These are phyloP conservation scores for Cladochytrium replicatum DNA, from an alignment of 192 early-diverging fungal genomes.

Conservation along the genomic window DNA sequence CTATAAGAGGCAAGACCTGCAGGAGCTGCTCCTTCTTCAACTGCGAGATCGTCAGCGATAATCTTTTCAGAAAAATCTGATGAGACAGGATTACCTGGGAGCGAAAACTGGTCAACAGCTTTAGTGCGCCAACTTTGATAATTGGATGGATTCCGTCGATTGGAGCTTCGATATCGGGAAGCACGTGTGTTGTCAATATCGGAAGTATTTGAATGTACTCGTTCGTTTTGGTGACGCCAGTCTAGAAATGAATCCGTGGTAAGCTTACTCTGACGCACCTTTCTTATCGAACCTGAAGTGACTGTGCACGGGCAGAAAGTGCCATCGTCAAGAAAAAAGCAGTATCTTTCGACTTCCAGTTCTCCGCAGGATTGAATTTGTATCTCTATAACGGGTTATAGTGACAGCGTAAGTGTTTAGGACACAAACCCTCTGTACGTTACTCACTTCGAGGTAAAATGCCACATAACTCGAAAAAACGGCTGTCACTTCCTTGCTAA, in stretches of 20 bases:
- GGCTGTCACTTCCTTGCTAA: constrained; percentile 70
- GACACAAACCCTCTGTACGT: constrained; percentile 1
- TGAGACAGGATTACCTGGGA: constrained; percentile 62
- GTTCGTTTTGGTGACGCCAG: constrained; percentile 80
- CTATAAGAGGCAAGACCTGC: constrained; percentile 66
- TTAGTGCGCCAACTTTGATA: constrained; percentile 89
- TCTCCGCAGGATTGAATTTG: constrained; percentile 45
- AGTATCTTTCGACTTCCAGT: constrained; percentile 95
- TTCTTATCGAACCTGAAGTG: constrained; percentile 41
- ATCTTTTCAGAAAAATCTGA: no score
- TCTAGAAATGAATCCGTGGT: constrained; percentile 29
- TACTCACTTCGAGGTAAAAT: constrained; percentile 20
- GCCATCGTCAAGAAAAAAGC: constrained; percentile 88
- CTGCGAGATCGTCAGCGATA: constrained; percentile 32
- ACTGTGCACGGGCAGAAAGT: constrained; percentile 69
- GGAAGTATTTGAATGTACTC: constrained; percentile 70
- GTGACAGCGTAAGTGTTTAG: neutral
- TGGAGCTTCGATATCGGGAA: constrained; percentile 68
- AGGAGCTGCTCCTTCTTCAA: constrained; percentile 69
- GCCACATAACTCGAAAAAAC: constrained; percentile 67
- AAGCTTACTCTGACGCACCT: neutral
- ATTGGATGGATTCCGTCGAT: constrained; percentile 73
- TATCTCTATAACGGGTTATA: constrained; percentile 66
- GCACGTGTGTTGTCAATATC: constrained; percentile 72
- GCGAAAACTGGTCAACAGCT: constrained; percentile 88